Evolutionary conservation across 2,329 filamentous ascomycete genomes (phyloP), one percentile per base, ranked within the genome.

Genomic region (Colletotrichum chlorophyti): DNA sequence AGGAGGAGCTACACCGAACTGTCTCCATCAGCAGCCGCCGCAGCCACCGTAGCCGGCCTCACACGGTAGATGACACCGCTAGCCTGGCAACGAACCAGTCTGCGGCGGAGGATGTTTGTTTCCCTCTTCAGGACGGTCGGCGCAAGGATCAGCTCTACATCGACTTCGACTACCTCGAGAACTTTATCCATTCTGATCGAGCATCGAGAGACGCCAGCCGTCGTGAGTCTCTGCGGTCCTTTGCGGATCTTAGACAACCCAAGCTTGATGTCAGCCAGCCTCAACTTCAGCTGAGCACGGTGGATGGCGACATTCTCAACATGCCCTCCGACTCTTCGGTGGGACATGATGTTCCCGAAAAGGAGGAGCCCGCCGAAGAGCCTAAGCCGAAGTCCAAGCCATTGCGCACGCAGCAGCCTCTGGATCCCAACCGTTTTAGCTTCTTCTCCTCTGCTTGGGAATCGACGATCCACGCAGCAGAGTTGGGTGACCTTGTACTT

Each of bases 391-490:
- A 66, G 53, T 52, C 63, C 4, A 57, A 57, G n/a, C 65, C 63
- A 14, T n/a, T 15, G 32, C 26, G 11, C 19, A 15, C 51, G 7
- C 71, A 67, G n/a, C 67, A 68, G 12, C 73, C 75, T 32, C 71
- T 81, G 42, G 88, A 91, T 58, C 83, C 85, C 27, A 95, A 93
- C 70, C 86, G 94, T 5, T 98, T 96, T 78, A 95, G 93, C 63
- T 97, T 98, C 77, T 99, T 99, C 75, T 97, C 93, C 0, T 97
- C 95, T 0, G 91, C 95, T 52, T 90, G 92, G 74, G 93, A 97
- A 70, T 93, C 92, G 47, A 97, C 93, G 1, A 92, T 98, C 61
- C 93, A 97, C 70, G 92, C 94, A 14, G 85, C 91, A 1, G 92
- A 96, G 66, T 84, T 99, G 62, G 92, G 91, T 17, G 94, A 93